Base-by-base conservation (phyloP, 2,329 filamentous ascomycete genomes). In the Pseudocercospora crystallina region DNA sequence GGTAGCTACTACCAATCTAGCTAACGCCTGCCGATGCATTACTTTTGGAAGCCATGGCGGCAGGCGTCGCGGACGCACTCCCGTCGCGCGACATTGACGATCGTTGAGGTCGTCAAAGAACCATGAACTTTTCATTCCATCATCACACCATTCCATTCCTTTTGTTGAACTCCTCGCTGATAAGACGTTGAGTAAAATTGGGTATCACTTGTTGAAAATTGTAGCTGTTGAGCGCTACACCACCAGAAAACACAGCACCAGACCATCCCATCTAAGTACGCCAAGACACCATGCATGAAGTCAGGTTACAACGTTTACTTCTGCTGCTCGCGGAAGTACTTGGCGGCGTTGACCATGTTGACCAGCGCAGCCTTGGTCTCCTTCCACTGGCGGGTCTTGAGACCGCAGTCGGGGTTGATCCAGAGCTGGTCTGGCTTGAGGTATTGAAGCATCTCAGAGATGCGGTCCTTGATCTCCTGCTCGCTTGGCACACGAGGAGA, bases 361-460 rank as follows among this genome's bases (percentile, higher is more conserved):
- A 79, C 79, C 71, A 99, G 80, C 53, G 92, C 89, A 71, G 90
- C 90, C 87, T 96, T 97, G 76, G 91, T 96, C 85, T 99, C 92
- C 76, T 87, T 84, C 92, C 94, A 97, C 80, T 95, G 88, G 67
- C 94, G 89, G 65, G 94, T 99, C 90, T 99, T 99, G 55, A 99
- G 85, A 81, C 94, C 94, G 72, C 94, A 99, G 81, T 99, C 94
- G 64, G 94, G 94, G 82, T 99, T 92, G 79, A 97, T 89, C 94
- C 94, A 99, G 73, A 99, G 89, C 84, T 99, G 94, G 70, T 96
- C 90, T 53, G 91, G 91, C 83, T 90, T 92, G 77, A 97, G 88
- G 83, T 90, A 78, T 77, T 88, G 82, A 62, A 99, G 85, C 94
- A 97, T 97, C 87, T 99, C 94, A 73, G 89, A 85, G 74, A 99